Evolutionary conservation across 2,329 filamentous ascomycete genomes (phyloP).

Genomic region (Annulohypoxylon truncatum): DNA sequence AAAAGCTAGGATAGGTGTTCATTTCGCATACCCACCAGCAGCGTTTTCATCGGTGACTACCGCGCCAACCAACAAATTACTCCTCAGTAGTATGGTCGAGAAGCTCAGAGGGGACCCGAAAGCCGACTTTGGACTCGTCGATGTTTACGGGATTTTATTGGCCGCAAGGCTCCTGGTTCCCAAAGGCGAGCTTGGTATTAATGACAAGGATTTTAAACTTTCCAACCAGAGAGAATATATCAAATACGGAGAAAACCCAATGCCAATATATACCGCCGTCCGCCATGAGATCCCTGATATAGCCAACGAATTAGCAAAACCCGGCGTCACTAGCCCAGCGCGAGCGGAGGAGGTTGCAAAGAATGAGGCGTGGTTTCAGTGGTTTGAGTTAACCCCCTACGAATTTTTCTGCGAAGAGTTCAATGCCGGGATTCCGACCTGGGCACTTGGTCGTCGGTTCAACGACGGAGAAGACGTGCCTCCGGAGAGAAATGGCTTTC

Average conservation of each 20-base stretch:
- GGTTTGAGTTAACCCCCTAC: constrained; percentile 96
- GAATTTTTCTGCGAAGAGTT: constrained; percentile 97
- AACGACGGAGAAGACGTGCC: constrained; percentile 74
- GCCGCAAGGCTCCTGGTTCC: constrained; percentile 88
- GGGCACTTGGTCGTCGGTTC: constrained; percentile 89
- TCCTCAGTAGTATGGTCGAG: constrained; percentile 89
- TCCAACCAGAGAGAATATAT: constrained; percentile 86
- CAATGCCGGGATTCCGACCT: constrained; percentile 90
- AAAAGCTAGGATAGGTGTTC: constrained; percentile 84
- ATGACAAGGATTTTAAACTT: constrained; percentile 85
- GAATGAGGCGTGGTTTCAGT: constrained; percentile 92
- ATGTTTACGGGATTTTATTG: constrained; percentile 89
- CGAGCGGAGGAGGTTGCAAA: constrained; percentile 64
- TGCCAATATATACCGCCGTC: constrained; percentile 96
- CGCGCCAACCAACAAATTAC: constrained; percentile 91
- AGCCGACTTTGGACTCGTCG: constrained; percentile 89
- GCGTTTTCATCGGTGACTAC: constrained; percentile 85
- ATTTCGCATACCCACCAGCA: constrained; percentile 91
- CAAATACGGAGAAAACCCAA: constrained; percentile 80
- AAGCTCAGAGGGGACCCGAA: constrained; percentile 86
- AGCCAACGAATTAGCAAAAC: constrained; percentile 56
- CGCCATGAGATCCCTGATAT: constrained; percentile 90
- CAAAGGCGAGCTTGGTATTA: constrained; percentile 81
- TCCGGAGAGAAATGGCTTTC: constrained; percentile 69
- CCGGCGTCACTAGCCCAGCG: constrained; percentile 55